phyloP scores from a whole-genome alignment of 306 rosid species.

The Quercus glauca region DNA sequence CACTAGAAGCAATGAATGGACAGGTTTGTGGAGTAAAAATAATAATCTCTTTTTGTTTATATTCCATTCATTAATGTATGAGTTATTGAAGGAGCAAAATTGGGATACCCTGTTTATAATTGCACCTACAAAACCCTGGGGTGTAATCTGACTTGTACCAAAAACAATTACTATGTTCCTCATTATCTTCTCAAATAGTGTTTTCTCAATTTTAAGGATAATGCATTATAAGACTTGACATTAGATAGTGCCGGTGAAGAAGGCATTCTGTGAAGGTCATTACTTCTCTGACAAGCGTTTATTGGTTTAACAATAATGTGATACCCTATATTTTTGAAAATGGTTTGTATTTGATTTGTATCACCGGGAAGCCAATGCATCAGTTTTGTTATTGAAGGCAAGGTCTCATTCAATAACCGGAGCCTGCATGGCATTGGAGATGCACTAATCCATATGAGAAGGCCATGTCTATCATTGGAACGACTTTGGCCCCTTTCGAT shows the following conservation, averaged over 20 bases:
- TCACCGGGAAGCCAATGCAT: constrained; percentile 17
- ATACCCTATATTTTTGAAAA: background rate
- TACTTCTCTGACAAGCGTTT: too few relatives aligned
- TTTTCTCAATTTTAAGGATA: background rate
- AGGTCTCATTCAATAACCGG: constrained; percentile 61
- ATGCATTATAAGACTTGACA: background rate
- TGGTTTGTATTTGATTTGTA: constrained; percentile 5
- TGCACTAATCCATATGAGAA: constrained; percentile 80
- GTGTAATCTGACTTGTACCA: background rate
- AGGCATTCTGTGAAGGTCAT: too few relatives aligned
- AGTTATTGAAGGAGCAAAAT: background rate
- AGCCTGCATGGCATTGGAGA: constrained; percentile 71
- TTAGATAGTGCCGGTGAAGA: too few relatives aligned
- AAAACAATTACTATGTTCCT: background rate
- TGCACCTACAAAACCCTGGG: background rate
- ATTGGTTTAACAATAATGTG: background rate
- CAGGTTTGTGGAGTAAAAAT: constrained; percentile 49
- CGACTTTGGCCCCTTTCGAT: constrained; percentile 85
- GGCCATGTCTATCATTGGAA: constrained; percentile 74
- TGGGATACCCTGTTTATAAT: background rate
- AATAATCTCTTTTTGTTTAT: background rate
- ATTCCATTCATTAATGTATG: background rate
- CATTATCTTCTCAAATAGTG: background rate
- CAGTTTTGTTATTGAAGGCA: constrained; percentile 50
- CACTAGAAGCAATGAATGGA: constrained; percentile 94